phyloP scores from a whole-genome alignment of 2,329 filamentous ascomycete genomes.

The Orbilia brochopaga region DNA sequence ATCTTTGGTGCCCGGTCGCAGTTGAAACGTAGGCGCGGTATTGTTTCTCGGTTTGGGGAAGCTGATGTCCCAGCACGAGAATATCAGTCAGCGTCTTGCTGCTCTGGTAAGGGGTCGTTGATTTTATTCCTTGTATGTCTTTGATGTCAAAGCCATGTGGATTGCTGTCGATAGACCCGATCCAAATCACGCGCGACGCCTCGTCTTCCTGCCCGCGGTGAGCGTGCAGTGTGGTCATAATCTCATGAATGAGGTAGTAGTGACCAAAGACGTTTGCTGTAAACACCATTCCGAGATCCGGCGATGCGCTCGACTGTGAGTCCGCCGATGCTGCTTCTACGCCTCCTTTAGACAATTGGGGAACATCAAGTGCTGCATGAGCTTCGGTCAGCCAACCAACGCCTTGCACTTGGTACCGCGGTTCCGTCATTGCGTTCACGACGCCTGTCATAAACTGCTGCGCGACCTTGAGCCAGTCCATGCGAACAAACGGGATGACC shows the following conservation, averaged over 20 bases:
- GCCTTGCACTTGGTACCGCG: constrained; percentile 70
- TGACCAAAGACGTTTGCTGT: constrained; percentile 94
- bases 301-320: constrained; percentile 52
- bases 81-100: constrained; percentile 87
- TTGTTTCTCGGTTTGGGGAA: constrained; percentile 68
- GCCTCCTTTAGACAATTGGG: constrained; percentile 13
- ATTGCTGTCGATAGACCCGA: constrained; percentile 78
- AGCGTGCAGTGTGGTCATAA: constrained; percentile 74
- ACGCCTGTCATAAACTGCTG: constrained; percentile 67
- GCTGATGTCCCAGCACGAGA: constrained; percentile 73
- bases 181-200: constrained; percentile 78
- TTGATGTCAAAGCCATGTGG: constrained; percentile 64
- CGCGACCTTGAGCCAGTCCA: constrained; percentile 71
- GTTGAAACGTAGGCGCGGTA: constrained; percentile 23
- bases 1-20: constrained; percentile 57
- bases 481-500: constrained; percentile 81
- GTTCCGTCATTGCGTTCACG: constrained; percentile 74
- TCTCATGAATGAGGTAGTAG: constrained; percentile 82
- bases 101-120: constrained; percentile 75
- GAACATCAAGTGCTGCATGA: constrained; percentile 2
- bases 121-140: constrained; percentile 77
- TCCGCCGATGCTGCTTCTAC: constrained; percentile 60
- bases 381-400: constrained; percentile 62
- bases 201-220: constrained; percentile 57
- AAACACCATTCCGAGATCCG: constrained; percentile 76